These are phyloP conservation scores for Metschnikowia lunata DNA, from an alignment of 805 yeast genomes.

Conservation along the genomic window DNA sequence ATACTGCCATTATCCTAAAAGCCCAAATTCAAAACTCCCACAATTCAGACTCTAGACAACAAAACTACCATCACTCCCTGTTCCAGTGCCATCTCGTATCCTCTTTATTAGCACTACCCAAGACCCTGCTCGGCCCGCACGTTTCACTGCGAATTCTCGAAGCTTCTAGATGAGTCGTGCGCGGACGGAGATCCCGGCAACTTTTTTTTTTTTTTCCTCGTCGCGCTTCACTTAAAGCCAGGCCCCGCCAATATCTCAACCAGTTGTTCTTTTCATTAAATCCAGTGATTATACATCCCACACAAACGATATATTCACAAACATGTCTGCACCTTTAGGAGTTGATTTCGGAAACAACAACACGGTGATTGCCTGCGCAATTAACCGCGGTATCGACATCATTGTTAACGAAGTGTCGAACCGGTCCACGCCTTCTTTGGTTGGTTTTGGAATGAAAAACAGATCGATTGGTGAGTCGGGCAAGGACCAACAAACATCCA, in stretches of 20 bases:
- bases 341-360: slow-evolving; percentile 95
- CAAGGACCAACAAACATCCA: slow-evolving; percentile 93
- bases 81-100: too few species aligned
- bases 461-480: slow-evolving; percentile 95
- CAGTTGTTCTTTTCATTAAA: too few species aligned
- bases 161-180: slow-evolving; percentile 25
- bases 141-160: slow-evolving; percentile 13
- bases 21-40: too few species aligned
- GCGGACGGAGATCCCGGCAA: slow-evolving; percentile 6
- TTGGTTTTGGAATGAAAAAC: slow-evolving; percentile 86
- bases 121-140: too few species aligned
- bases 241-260: too few species aligned
- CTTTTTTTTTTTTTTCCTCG: slow-evolving; percentile 2
- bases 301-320: neutral
- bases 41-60: too few species aligned
- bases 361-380: slow-evolving; percentile 92
- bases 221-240: neutral
- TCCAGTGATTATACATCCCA: neutral
- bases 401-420: slow-evolving; percentile 98
- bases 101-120: too few species aligned
- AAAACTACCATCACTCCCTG: too few species aligned
- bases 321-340: slow-evolving; percentile 94
- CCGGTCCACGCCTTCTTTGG: slow-evolving; percentile 88
- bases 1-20: too few species aligned
- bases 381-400: slow-evolving; percentile 97